Evolutionary conservation across 352 stramenopile genomes (phyloP).

Genomic region (Pythium pectinolyticum): DNA sequence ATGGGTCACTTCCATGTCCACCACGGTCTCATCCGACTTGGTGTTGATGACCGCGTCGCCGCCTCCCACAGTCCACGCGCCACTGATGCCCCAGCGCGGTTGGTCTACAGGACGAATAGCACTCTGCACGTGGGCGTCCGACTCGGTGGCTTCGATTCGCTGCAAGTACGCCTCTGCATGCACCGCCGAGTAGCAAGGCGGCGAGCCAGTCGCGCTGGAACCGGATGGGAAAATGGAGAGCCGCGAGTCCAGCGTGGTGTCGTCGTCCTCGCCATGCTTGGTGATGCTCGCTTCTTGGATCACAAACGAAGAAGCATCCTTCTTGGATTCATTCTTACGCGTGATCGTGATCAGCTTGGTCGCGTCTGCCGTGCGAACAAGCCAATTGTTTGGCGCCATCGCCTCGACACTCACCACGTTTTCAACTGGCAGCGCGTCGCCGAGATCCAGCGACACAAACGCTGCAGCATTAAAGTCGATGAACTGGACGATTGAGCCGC

Average conservation of each 20-base stretch:
- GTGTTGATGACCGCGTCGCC: conserved; percentile 26
- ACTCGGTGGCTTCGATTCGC: conserved; percentile 13
- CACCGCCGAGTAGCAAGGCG: conserved; percentile 30
- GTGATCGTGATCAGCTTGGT: conserved; percentile 35
- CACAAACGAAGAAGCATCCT: conserved; percentile 34
- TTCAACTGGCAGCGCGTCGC: conserved; percentile 13
- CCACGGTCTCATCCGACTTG: conserved; percentile 13
- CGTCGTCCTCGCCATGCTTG: neutral
- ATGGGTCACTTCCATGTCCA: conserved; percentile 31
- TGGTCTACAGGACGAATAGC: conserved; percentile 18
- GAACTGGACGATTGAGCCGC: conserved; percentile 56
- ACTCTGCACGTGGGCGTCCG: conserved; percentile 9
- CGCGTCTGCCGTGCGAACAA: conserved; percentile 47
- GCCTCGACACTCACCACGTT: conserved; percentile 45
- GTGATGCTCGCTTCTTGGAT: conserved; percentile 32
- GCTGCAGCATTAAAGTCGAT: conserved; percentile 41
- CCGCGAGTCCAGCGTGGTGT: conserved; percentile 23
- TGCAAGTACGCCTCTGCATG: conserved; percentile 55
- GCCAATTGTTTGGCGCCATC: conserved; percentile 42
- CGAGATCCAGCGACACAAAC: conserved; percentile 56
- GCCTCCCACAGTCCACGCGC: conserved; percentile 25
- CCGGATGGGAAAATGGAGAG: conserved; percentile 34
- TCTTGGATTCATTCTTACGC: conserved; percentile 17
- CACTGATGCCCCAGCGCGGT: conserved; percentile 28
- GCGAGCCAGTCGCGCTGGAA: conserved; percentile 1